phyloP scores from a whole-genome alignment of 352 stramenopile species.

The Phytophthora nicotianae region DNA sequence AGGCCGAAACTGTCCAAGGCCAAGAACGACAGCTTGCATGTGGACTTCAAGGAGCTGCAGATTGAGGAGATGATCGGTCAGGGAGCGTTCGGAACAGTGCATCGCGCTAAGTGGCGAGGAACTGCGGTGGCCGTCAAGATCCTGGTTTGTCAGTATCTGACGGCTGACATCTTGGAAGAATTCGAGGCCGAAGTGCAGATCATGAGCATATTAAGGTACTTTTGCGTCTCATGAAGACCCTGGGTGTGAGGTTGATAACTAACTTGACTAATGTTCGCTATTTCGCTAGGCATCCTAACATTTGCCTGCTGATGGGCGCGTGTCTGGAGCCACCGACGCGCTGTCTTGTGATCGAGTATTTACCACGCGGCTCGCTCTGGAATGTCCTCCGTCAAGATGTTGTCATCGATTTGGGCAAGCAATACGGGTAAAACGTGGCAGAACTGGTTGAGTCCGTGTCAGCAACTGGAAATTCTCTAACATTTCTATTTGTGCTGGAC shows the following conservation, averaged over 20 bases:
- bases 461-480: too few species aligned
- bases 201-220: slow-evolving; percentile 88
- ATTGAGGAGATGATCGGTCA: slow-evolving; percentile 86
- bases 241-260: not conserved
- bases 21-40: slow-evolving; percentile 80
- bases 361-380: slow-evolving; percentile 82
- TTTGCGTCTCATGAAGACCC: not conserved
- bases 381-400: slow-evolving; percentile 85
- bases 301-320: slow-evolving; percentile 84
- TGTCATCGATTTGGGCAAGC: slow-evolving; percentile 70
- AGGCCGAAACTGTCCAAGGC: slow-evolving; percentile 47
- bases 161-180: slow-evolving; percentile 84
- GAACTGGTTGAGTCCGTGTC: not conserved
- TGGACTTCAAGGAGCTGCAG: slow-evolving; percentile 81
- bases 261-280: slow-evolving; percentile 5
- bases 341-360: slow-evolving; percentile 88
- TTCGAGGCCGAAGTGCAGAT: slow-evolving; percentile 91
- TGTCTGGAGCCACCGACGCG: slow-evolving; percentile 80
- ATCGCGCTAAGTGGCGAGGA: slow-evolving; percentile 72
- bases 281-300: slow-evolving; percentile 79
- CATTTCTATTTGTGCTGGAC: not conserved
- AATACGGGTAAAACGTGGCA: slow-evolving; percentile 58
- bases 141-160: slow-evolving; percentile 83
- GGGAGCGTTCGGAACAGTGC: slow-evolving; percentile 84
- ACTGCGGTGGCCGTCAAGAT: slow-evolving; percentile 88